A percentile compares a stretch with the other conserved stretches of the same genome.
phyloP scores from a whole-genome alignment of 345 rosid species.

The Arabidopsis thaliana region TAIR10.1 NC_003076.8:18663501-18664000 shows the following conservation, averaged over 20 bases:
- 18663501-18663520: background rate
- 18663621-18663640: background rate
- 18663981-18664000: background rate
- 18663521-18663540: background rate
- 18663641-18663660: background rate
- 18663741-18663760: constrained; percentile 79
- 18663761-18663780: constrained; percentile 84
- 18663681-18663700: constrained; percentile 68
- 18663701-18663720: constrained; percentile 73
- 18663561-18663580: constrained; percentile 98
- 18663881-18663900: constrained; percentile 70
- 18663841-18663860: constrained; percentile 3
- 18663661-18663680: constrained; percentile 1
- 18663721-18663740: constrained; percentile 82
- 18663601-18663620: background rate
- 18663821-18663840: background rate
- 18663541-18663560: constrained; percentile 57
- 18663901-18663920: constrained; percentile 54
- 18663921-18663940: constrained; percentile 60
- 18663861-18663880: constrained; percentile 47
- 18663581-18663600: constrained; percentile 67
- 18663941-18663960: constrained; percentile 36
- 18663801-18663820: background rate
- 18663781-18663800: constrained; percentile 16
- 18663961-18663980: background rate